Conservation (phyloP, 305 asterid genomes). For the Rubia peregrina region DNA sequence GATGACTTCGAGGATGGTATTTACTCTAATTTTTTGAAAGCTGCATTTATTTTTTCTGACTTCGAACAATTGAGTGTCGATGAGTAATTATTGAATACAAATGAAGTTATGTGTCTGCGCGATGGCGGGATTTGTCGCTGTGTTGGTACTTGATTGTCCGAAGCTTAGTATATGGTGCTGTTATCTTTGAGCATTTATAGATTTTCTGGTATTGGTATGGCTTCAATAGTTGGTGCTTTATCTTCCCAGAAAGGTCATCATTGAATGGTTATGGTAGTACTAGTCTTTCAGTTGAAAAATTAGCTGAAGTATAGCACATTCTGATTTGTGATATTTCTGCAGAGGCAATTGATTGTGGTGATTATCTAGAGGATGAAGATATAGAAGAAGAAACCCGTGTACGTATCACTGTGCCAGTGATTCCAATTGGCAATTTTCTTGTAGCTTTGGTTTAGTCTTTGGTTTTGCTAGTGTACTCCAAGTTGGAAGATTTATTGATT, state of each 20-base stretch:
- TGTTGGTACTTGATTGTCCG: neutral
- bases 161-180: neutral
- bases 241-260: neutral
- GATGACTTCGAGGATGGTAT: conserved; percentile 42
- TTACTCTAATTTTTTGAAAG: neutral
- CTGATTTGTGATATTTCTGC: conserved; percentile 15
- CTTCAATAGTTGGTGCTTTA: neutral
- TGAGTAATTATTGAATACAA: too few relatives aligned
- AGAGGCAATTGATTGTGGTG: conserved; percentile 44
- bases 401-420: conserved; percentile 20
- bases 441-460: neutral
- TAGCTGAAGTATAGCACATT: too few relatives aligned
- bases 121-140: neutral
- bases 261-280: neutral
- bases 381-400: conserved; percentile 59
- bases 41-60: neutral
- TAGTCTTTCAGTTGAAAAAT: too few relatives aligned
- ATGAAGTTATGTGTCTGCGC: too few relatives aligned
- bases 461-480: neutral
- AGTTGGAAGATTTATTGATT: neutral
- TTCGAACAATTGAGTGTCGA: neutral
- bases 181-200: neutral
- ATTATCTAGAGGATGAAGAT: conserved; percentile 48
- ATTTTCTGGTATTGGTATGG: neutral
- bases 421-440: neutral